phyloP scores from a whole-genome alignment of 306 rosid genomes.

The Rosa lucieae region DNA sequence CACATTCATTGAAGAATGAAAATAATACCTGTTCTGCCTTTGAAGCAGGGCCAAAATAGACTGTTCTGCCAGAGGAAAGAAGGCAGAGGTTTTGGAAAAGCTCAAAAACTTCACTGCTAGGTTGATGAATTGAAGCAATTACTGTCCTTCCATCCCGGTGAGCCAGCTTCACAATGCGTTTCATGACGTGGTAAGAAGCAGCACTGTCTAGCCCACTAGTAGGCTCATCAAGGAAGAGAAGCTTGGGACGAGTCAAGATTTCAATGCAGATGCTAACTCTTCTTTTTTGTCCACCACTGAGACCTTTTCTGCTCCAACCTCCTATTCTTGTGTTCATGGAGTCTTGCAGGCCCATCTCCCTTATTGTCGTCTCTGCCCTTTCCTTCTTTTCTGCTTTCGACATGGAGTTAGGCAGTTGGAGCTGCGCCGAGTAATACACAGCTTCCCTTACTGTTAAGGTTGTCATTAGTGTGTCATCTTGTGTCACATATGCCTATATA shows the following conservation, averaged over 20 bases:
- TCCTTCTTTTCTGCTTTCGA: conserved; percentile 55
- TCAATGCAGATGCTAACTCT: conserved; percentile 78
- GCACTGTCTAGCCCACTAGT: conserved; percentile 80
- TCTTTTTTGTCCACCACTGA: conserved; percentile 65
- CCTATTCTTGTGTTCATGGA: conserved; percentile 66
- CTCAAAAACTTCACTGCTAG: conserved; percentile 59
- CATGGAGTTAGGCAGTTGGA: conserved; percentile 60
- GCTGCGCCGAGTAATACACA: conserved; percentile 61
- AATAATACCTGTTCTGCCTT: conserved; percentile 31
- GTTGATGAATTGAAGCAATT: conserved; percentile 64
- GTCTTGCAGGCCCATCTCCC: conserved; percentile 62
- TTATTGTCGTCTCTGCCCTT: conserved; percentile 44
- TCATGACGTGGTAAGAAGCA: conserved; percentile 69
- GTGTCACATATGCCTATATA: conserved; percentile 66
- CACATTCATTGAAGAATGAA: neutral
- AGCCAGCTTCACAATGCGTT: conserved; percentile 40
- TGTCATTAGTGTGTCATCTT: conserved; percentile 57
- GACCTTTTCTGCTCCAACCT: conserved; percentile 50
- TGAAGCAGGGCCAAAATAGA: conserved; percentile 37
- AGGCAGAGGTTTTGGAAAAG: conserved; percentile 52
- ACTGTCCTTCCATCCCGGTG: conserved; percentile 51
- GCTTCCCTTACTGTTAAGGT: conserved; percentile 55
- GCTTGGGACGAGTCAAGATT: conserved; percentile 52
- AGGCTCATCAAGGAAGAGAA: conserved; percentile 79
- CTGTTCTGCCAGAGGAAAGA: conserved; percentile 35